Percentiles rank a stretch among this genome's conserved stretches.
phyloP scores from a whole-genome alignment of 2,329 filamentous ascomycete species.

The Pseudomassariella vexata region DNA sequence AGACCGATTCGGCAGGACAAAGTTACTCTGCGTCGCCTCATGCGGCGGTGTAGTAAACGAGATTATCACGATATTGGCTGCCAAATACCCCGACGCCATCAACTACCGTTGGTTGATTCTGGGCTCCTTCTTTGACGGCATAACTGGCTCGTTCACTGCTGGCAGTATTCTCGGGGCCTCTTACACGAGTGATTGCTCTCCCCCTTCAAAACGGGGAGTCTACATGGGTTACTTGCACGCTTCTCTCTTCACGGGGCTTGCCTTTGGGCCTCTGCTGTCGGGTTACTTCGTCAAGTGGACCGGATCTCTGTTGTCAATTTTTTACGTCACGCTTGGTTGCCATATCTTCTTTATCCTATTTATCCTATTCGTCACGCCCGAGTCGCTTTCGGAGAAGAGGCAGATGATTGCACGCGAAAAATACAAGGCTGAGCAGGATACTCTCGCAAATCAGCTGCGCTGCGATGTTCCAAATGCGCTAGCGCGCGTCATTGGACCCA shows the following conservation, averaged over 20 bases:
- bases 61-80: slow-evolving; percentile 71
- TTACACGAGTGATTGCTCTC: slow-evolving; percentile 84
- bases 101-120: slow-evolving; percentile 75
- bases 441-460: slow-evolving; percentile 24
- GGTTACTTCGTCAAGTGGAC: slow-evolving; percentile 75
- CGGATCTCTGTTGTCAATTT: slow-evolving; percentile 71
- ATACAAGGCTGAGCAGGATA: slow-evolving; percentile 41
- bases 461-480: slow-evolving; percentile 13
- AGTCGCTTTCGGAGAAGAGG: slow-evolving; percentile 72
- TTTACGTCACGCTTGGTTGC: slow-evolving; percentile 72
- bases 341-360: slow-evolving; percentile 71
- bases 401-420: slow-evolving; percentile 68
- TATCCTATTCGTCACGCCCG: slow-evolving; percentile 67
- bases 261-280: slow-evolving; percentile 75
- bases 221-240: slow-evolving; percentile 88
- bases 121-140: slow-evolving; percentile 72
- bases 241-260: slow-evolving; percentile 82
- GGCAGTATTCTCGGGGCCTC: slow-evolving; percentile 72
- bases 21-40: slow-evolving; percentile 66
- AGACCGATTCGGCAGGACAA: slow-evolving; percentile 77
- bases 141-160: slow-evolving; percentile 84
- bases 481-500: slow-evolving; percentile 12
- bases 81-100: slow-evolving; percentile 65
- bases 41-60: slow-evolving; percentile 71
- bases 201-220: slow-evolving; percentile 72